Conservation (phyloP, 2,329 filamentous ascomycete species). For the Paracoccidioides lutzii region DNA sequence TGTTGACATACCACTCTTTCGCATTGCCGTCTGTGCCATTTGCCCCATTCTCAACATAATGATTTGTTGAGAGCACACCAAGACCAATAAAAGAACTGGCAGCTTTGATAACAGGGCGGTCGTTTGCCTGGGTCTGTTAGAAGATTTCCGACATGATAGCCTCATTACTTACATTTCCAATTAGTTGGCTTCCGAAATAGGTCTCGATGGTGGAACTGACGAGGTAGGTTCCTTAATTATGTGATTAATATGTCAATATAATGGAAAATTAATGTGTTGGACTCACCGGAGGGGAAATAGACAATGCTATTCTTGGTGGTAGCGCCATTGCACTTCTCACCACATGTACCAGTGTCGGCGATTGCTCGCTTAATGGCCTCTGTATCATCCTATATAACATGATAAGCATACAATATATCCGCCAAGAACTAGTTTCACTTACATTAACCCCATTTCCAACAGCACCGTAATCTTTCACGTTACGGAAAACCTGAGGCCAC, state of each 20-base stretch:
- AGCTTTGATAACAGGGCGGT: constrained; percentile 33
- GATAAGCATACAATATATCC: neutral
- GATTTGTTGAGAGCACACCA: constrained; percentile 68
- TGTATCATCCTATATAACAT: constrained; percentile 2
- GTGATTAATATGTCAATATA: neutral
- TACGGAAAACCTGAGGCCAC: constrained; percentile 2
- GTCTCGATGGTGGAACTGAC: constrained; percentile 11
- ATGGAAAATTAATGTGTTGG: neutral
- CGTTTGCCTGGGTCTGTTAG: neutral
- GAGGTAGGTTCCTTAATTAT: constrained; percentile 23
- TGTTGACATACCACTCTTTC: constrained; percentile 55
- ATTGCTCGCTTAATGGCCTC: constrained; percentile 1
- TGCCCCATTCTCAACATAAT: constrained; percentile 39
- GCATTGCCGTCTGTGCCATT: constrained; percentile 36
- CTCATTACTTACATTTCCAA: constrained; percentile 25
- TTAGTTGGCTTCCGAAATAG: constrained; percentile 11
- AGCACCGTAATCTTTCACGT: constrained; percentile 5
- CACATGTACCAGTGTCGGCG: constrained; percentile 8
- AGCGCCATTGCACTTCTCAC: constrained; percentile 10
- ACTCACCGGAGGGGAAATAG: constrained; percentile 43
- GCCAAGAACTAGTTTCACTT: neutral
- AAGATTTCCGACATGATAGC: neutral
- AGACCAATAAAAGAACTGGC: constrained; percentile 58
- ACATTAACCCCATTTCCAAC: constrained; percentile 4
- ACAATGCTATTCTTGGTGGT: constrained; percentile 13